Conservation (phyloP, 495 filamentous ascomycete genomes). For the Xylaria intraflava region DNA sequence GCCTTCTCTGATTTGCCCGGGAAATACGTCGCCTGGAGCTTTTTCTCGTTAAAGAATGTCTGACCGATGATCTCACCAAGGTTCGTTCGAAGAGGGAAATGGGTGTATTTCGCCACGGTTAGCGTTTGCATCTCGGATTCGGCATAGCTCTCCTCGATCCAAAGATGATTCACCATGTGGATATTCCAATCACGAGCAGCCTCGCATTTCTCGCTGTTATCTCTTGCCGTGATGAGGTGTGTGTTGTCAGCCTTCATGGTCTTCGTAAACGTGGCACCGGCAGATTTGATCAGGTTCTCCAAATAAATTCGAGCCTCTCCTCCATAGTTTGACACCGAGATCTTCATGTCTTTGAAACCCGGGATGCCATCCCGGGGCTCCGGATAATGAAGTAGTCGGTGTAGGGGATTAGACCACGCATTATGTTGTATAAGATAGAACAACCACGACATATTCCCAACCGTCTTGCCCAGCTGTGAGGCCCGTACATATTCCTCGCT, state of each 20-base stretch:
- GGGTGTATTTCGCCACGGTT: slow-evolving; percentile 62
- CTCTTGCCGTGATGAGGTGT: slow-evolving; percentile 87
- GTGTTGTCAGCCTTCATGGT: slow-evolving; percentile 92
- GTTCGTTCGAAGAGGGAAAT: slow-evolving; percentile 84
- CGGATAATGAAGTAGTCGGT: slow-evolving; percentile 83
- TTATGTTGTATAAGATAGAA: slow-evolving; percentile 86
- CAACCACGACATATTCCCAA: slow-evolving; percentile 90
- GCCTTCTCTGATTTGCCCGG: slow-evolving; percentile 32
- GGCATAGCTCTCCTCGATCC: slow-evolving; percentile 96
- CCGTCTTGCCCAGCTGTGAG: slow-evolving; percentile 64
- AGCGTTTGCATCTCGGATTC: slow-evolving; percentile 66
- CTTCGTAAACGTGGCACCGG: slow-evolving; percentile 83
- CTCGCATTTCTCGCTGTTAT: slow-evolving; percentile 79
- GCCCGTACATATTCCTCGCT: slow-evolving; percentile 72
- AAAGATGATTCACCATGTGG: slow-evolving; percentile 85
- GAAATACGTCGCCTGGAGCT: slow-evolving; percentile 31
- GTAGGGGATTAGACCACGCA: slow-evolving; percentile 74
- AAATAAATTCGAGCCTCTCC: slow-evolving; percentile 91
- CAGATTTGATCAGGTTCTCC: slow-evolving; percentile 78
- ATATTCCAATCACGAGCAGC: slow-evolving; percentile 91
- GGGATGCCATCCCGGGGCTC: slow-evolving; percentile 65
- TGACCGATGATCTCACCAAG: slow-evolving; percentile 88
- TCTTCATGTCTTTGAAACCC: slow-evolving; percentile 66
- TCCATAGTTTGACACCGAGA: slow-evolving; percentile 92
- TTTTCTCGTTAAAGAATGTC: slow-evolving; percentile 48